Percentiles rank a stretch among this genome's conserved stretches.
phyloP scores from a whole-genome alignment of 129 eudicot species.

The Centaurea solstitialis region DNA sequence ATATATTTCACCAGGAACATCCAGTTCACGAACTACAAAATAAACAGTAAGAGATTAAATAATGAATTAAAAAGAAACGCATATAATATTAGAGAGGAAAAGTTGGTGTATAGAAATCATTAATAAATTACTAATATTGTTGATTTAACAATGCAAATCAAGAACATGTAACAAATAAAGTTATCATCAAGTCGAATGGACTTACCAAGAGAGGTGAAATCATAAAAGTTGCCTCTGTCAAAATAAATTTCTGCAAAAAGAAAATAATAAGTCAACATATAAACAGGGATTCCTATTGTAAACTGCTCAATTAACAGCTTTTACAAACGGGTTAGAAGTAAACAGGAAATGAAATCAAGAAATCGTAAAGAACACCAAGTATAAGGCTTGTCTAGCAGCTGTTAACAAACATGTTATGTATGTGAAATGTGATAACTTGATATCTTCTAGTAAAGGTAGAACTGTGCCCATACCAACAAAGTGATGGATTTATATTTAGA shows the following conservation, averaged over 20 bases:
- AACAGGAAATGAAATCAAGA: not conserved
- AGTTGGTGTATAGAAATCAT: not conserved
- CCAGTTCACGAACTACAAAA: conserved; percentile 92
- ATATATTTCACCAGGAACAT: conserved; percentile 98
- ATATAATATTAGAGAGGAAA: conserved; percentile 16
- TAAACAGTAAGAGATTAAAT: conserved; percentile 13
- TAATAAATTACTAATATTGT: not conserved
- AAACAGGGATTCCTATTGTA: not conserved
- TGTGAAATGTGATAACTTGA: not conserved
- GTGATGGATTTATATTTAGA: not conserved
- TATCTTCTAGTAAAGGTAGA: not conserved
- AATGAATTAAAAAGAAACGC: conserved; percentile 1
- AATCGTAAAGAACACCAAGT: not conserved
- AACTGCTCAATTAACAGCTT: not conserved
- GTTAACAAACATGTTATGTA: not conserved
- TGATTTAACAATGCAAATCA: conserved; percentile 11
- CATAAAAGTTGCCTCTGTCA: conserved; percentile 97
- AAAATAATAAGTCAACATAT: conserved; percentile 15
- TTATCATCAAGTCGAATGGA: conserved; percentile 8
- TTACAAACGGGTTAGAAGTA: not conserved
- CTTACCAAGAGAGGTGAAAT: conserved; percentile 98
- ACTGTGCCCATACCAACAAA: not conserved
- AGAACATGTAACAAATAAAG: not conserved
- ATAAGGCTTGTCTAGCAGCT: not conserved
- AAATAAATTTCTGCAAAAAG: conserved; percentile 88